Conservation (phyloP, 208 protist species). For the Naegleria lovaniensis region DNA sequence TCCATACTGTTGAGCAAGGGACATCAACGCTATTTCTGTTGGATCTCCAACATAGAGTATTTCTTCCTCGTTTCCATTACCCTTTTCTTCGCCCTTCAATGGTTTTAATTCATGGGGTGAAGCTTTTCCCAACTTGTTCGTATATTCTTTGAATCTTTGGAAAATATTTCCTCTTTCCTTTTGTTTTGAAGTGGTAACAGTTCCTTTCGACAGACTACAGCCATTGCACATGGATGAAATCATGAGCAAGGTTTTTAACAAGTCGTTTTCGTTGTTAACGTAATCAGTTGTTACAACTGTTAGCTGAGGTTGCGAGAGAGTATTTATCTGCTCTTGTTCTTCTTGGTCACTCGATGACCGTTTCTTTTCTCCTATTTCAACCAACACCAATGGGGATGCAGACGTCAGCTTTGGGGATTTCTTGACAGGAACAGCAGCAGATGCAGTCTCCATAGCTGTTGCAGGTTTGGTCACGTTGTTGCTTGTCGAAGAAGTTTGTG, state of each 20-base stretch:
- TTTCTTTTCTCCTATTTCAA: too few relatives aligned
- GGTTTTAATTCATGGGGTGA: too few relatives aligned
- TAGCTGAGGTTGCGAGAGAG: too few relatives aligned
- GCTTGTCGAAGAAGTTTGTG: neutral
- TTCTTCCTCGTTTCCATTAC: neutral
- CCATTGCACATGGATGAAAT: neutral
- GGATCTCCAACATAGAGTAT: conserved; percentile 17
- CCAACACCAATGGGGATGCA: neutral
- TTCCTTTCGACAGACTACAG: neutral
- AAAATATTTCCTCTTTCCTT: too few relatives aligned
- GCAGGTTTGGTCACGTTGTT: neutral
- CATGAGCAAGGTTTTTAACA: neutral
- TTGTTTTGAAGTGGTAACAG: neutral
- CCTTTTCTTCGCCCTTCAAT: too few relatives aligned
- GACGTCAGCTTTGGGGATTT: neutral
- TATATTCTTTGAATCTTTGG: neutral
- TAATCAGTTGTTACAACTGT: too few relatives aligned
- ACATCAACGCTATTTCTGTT: conserved; percentile 18
- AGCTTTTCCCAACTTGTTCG: neutral
- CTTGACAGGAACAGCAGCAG: too few relatives aligned
- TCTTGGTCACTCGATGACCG: too few relatives aligned
- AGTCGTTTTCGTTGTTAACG: neutral
- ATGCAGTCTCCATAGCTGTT: too few relatives aligned
- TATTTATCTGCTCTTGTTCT: too few relatives aligned
- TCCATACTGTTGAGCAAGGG: neutral